Evolutionary conservation across 495 filamentous ascomycete genomes (phyloP).

Genomic region (Patellaria atrata): DNA sequence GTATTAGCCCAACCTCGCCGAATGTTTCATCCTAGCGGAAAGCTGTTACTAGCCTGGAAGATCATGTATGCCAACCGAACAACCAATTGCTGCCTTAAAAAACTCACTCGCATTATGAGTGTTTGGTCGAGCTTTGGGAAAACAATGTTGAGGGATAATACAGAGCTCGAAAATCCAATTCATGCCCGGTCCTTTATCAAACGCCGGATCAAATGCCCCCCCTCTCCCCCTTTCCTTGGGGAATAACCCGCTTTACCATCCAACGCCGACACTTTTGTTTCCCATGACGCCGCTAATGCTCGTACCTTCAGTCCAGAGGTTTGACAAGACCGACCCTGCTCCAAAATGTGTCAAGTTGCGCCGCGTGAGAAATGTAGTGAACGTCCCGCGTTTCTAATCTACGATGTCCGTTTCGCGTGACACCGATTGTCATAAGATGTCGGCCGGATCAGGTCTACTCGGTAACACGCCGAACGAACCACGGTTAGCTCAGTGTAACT

Average conservation of each 20-base stretch:
- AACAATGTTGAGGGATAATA: no score
- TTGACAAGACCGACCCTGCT: slow-evolving; percentile 2
- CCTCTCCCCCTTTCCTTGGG: no score
- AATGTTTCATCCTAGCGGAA: no score
- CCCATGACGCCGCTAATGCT: slow-evolving; percentile 21
- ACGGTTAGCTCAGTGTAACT: no score
- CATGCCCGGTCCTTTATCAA: slow-evolving; percentile 15
- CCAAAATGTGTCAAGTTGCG: slow-evolving; percentile 6
- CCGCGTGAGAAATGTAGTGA: no score
- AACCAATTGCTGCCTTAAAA: no score
- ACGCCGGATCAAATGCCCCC: slow-evolving; percentile 21
- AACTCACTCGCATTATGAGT: no score
- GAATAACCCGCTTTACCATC: no score
- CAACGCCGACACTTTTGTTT: slow-evolving; percentile 21
- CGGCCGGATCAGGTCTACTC: slow-evolving; percentile 22
- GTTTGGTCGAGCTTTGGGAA: no score
- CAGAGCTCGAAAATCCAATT: slow-evolving; percentile 9
- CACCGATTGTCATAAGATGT: slow-evolving; percentile 20
- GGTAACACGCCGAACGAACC: slow-evolving; percentile 18
- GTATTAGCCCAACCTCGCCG: no score
- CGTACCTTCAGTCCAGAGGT: slow-evolving; percentile 7
- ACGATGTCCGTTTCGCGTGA: slow-evolving; percentile 20
- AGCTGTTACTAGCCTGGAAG: no score
- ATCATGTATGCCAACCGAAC: no score
- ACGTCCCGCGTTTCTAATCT: slow-evolving; percentile 11